Percentiles rank a stretch among this genome's conserved stretches.
These are phyloP conservation scores for Lepidium africanum DNA, from an alignment of 345 rosid species.

Conservation along the genomic window DNA sequence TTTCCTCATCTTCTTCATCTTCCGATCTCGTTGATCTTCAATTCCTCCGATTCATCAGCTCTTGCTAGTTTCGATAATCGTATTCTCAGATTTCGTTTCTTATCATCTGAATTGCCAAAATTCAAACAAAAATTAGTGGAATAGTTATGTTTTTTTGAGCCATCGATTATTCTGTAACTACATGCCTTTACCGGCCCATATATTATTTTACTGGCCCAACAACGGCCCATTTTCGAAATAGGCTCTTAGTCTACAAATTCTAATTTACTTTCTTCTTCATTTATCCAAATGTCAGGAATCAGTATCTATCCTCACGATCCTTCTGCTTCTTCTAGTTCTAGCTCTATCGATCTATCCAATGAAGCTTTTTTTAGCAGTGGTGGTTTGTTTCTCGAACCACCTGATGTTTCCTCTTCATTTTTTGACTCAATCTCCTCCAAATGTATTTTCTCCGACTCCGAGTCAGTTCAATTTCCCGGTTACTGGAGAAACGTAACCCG, in stretches of 20 bases:
- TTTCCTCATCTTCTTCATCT: slow-evolving; percentile 10
- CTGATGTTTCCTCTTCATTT: slow-evolving; percentile 34
- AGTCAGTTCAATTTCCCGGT: slow-evolving; percentile 8
- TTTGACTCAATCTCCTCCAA: slow-evolving; percentile 32
- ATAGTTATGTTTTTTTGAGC: too few species aligned
- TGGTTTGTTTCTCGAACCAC: slow-evolving; percentile 58
- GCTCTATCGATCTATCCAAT: slow-evolving; percentile 8
- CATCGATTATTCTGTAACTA: too few species aligned
- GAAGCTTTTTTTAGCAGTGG: slow-evolving; percentile 32
- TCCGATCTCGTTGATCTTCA: neutral
- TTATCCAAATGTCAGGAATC: slow-evolving; percentile 32
- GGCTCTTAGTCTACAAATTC: neutral
- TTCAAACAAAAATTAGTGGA: too few species aligned
- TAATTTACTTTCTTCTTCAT: neutral
- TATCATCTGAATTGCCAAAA: neutral
- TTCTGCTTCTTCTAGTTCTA: slow-evolving; percentile 4
- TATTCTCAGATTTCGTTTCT: neutral
- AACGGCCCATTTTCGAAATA: neutral
- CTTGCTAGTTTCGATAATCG: neutral
- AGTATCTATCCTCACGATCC: slow-evolving; percentile 22
- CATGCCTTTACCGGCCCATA: neutral
- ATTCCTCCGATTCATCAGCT: neutral
- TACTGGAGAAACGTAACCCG: slow-evolving; percentile 11
- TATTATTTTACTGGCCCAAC: neutral
- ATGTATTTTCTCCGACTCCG: slow-evolving; percentile 10